Base-by-base conservation (phyloP, 75 land plant species). In the Adiantum capillusveneris region DNA sequence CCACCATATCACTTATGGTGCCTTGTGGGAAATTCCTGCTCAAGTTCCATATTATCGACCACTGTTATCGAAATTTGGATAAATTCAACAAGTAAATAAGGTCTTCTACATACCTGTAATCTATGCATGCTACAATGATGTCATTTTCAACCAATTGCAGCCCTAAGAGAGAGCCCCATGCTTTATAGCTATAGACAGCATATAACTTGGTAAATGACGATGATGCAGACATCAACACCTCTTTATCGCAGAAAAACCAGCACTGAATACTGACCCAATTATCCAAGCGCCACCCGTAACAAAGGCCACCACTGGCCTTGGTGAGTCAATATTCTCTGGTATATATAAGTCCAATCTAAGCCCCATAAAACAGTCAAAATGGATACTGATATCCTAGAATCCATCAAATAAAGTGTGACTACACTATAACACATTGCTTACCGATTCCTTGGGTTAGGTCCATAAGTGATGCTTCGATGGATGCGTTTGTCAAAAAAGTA, bases 271-370 rank as follows among this genome's bases (percentile, higher is more conserved):
- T 73, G 31, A 94, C 98, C 98, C 98, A 63, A 94, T 94, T 28
- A 94, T 86, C 96, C 98, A 94, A 14, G 98, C 98, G 62, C 98
- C 98, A 50, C 98, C 98, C 31, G 98, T 94, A 34, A 90, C 64
- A 76, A 84, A 94, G 37, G 79, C 85, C 59, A 94, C 84, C 7
- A 81, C 88, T 67, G 98, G 96, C 58, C 67, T 86, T 63, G 68
- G 79, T 21, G 74, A 76, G 74, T 79, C 61, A 49, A 6, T 48
- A 52, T 77, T 70, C 57, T 58, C 69, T 9, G 98, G 98, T 24
- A 86, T 25, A 70, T 94, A 94, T 12, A 94, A 77, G 75, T 94
- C 98, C 60, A 94, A 73, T 77, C 98, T 94, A 77, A 53, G n/a
- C n/a, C n/a, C n/a, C n/a, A n/a, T n/a, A n/a, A n/a, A n/a, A n/a